Conservation (phyloP, 2,329 filamentous ascomycete species). For the Macrophomina phaseolina region DNA sequence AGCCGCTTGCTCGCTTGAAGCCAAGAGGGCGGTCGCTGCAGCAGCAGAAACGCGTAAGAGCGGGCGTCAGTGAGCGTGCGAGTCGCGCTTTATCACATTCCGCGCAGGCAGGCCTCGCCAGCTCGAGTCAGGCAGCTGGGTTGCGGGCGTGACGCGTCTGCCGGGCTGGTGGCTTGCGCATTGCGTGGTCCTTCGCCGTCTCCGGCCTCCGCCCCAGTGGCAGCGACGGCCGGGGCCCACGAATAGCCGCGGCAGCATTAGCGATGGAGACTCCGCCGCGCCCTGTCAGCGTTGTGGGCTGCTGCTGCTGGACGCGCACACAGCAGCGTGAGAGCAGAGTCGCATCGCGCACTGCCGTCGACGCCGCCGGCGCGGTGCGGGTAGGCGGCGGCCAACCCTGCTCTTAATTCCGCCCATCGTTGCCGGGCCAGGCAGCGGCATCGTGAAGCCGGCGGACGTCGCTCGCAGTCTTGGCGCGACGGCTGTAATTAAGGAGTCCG, state of each 20-base stretch:
- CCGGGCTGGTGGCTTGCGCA: conserved; percentile 12
- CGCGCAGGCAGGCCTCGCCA: not conserved
- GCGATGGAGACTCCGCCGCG: not conserved
- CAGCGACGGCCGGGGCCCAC: conserved; percentile 1
- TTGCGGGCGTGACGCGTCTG: conserved; percentile 6
- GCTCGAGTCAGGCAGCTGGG: conserved; percentile 6
- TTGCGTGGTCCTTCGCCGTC: conserved; percentile 8
- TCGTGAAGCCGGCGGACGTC: not conserved
- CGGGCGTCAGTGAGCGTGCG: conserved; percentile 18
- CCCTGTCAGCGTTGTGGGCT: not conserved
- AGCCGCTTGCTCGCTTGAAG: not conserved
- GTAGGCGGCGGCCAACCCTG: not conserved
- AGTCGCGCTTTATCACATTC: conserved; percentile 22
- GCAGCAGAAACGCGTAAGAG: conserved; percentile 12
- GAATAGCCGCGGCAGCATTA: conserved; percentile 20
- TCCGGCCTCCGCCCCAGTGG: conserved; percentile 2
- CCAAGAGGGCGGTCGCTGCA: not conserved
- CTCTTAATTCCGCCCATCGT: not conserved
- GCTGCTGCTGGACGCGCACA: not conserved
- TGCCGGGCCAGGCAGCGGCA: conserved; percentile 6
- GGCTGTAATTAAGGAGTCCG: conserved; percentile 22
- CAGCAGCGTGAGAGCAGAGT: conserved; percentile 1
- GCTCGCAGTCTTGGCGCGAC: conserved; percentile 9
- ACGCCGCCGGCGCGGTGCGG: not conserved
- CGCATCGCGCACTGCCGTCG: not conserved